Base-by-base conservation (phyloP, 768 basidiomycete species). In the Lactarius vividus region DNA sequence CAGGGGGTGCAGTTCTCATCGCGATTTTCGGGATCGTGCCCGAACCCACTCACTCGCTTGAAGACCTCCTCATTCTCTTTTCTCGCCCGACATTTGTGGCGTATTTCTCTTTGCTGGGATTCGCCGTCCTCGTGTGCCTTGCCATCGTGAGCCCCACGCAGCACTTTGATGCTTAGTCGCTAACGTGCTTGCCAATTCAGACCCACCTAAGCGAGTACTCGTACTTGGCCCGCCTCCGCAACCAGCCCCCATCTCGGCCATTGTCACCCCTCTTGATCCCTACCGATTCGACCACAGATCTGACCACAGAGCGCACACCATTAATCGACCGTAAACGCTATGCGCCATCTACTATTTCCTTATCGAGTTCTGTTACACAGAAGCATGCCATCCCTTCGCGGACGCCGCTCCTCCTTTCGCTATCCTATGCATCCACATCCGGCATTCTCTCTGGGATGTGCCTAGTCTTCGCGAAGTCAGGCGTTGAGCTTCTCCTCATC, bases 391-490 rank as follows among this genome's bases (percentile, higher is more conserved):
- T 53, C n/a, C 73, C 73, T 4, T 75, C 77, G 0, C 82, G 82
- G 35, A 87, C 84, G 13, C 82, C 85, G 1, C 75, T 91, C 1
- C 77, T 89, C 64, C 76, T 94, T 53, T 91, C 94, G 13, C 81
- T 94, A 55, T 91, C 92, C 1, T 98, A 92, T 75, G 89, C 94
- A 18, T 92, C 92, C 15, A 85, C 88, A 59, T 94, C 91, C 4
- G 95, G 95, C 0, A 94, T 92, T 26, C 79, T 96, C 31, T 92
- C 89, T 4, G 95, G 95, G 28, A 91, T 98, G 87, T 96, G 93
- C 73, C 79, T 98, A 29, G 81, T 98, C 18, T 92, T 96, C 69
- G 95, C 95, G 18, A 98, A 98, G 79, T 92, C 92, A 66, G 94
- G 92, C 3, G 91, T 95, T 13, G 94, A 96, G 76, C 80, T 98